Evolutionary conservation across 163 green algal species (phyloP), one percentile per base, ranked within the genome.

Genomic region (Chloromonas sp.): DNA sequence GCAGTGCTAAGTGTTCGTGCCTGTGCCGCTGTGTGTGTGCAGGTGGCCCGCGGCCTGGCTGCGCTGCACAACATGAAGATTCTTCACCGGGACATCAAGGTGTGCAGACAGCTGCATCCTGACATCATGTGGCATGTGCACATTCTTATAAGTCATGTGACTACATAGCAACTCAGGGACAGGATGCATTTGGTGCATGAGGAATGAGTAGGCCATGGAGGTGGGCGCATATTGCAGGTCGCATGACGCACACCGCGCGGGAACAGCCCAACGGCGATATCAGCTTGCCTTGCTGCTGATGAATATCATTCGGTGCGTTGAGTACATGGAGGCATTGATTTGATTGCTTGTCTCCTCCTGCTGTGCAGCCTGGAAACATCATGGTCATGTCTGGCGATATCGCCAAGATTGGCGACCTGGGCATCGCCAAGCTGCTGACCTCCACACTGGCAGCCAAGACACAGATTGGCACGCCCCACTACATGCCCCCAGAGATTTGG

Each of bases 351-450:
- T 36, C 36, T 36, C 36, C 36, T 36, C 36, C 36, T 36, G 36
- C 36, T 36, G 36, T 11, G 66, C 66, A 96, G 85, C 87, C 92
- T 0, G 92, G 89, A 61, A 97, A 97, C 87, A 92, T 97, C 71
- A 92, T 97, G 84, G 88, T 95, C 66, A 89, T 91, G 13, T 57
- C 81, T 2, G 70, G 87, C 59, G 92, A 93, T 14, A 82, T 93
- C 13, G 88, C 89, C 77, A 94, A 92, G 88, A 90, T 97, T n/a
- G 94, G 90, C 0, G 94, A 97, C 89, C 88, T 97, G 83, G 95
- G 95, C n/a, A 96, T 97, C 81, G 93, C 93, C 57, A 95, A 96
- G 89, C 80, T 96, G 85, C 86, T 97, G 5, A 95, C 92, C 83
- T 88, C 92, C 84, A 91, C 89, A 58, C 89, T 95, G 70, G 93